Base-by-base conservation (phyloP, 2,329 filamentous ascomycete genomes). In the Fusarium dlaminii region DNA sequence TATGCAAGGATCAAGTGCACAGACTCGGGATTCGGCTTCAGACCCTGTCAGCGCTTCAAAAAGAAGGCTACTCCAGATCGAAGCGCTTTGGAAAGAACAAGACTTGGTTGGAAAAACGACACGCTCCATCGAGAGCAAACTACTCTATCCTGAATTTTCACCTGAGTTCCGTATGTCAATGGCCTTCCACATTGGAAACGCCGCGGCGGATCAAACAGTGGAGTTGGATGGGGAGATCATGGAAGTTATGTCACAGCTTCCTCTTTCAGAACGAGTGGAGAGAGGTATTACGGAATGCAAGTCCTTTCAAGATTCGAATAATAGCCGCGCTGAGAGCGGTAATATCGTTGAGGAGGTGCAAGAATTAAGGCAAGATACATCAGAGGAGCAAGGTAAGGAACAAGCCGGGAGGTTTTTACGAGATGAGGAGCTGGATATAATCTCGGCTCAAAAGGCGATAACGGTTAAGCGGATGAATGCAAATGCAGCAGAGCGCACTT, bases 51-150 rank as follows among this genome's bases (percentile, higher is more conserved):
- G 27, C n/a, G 59, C 61, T 3, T 69, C 68, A 30, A 75, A 72
- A 59, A 81, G 79, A 66, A 73, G 78, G 36, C 27, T 81, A 4
- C 68, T 83, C 12, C 82, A 81, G 61, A 55, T 83, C 13, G 82
- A 83, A 69, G 80, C 80, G 52, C 37, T 83, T 20, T 77, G 69
- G 74, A 83, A 80, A 48, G 82, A 83, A 59, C 77, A 77, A 49
- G 76, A 73, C 8, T 63, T 70, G 30, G 78, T 82, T 34, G 62
- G 74, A 45, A 81, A 77, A 42, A 77, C 77, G 8, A 79, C 76
- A 9, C 59, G 55, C 13, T 80, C 80, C 6, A 81, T 83, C 14
- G 81, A 83, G 66, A 82, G 79, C 65, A 82, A 81, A 64, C 72
- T 83, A 20, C 69, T 83, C 4, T 76, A 82, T n/a, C 63, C 76